Conservation (phyloP, 1,284 basidiomycete species). For the Uromyces viciae-fabae region DNA sequence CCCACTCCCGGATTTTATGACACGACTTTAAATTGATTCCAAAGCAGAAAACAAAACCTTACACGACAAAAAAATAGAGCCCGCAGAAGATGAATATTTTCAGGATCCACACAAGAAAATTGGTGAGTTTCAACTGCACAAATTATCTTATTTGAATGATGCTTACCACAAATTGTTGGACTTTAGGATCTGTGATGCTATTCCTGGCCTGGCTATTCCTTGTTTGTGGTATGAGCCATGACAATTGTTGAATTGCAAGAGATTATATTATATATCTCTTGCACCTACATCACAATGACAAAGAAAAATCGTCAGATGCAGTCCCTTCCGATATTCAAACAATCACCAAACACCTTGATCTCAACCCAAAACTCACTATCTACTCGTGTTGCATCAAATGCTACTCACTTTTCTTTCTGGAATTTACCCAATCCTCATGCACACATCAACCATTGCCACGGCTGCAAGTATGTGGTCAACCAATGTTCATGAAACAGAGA, state of each 20-base stretch:
- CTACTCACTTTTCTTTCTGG: not conserved
- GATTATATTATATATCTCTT: not conserved
- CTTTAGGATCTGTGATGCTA: not conserved
- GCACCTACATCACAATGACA: not conserved
- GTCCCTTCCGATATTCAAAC: not conserved
- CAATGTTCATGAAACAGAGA: not conserved
- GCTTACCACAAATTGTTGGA: not conserved
- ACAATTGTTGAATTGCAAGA: not conserved
- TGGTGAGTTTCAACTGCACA: not conserved
- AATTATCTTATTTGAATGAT: no score
- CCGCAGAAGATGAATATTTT: not conserved
- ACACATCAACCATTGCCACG: not conserved
- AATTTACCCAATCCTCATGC: not conserved
- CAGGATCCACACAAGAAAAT: not conserved
- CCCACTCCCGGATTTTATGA: not conserved
- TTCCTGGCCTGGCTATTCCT: not conserved
- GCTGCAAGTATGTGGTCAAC: not conserved
- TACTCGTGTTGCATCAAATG: not conserved
- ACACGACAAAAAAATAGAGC: not conserved
- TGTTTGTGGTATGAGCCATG: not conserved
- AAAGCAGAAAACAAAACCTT: not conserved
- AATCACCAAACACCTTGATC: not conserved
- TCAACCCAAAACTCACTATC: not conserved
- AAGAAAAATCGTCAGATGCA: not conserved
- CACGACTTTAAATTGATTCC: not conserved